These are phyloP conservation scores for Fonsecaea nubica DNA, from an alignment of 2,329 filamentous ascomycete species.

Conservation along the genomic window DNA sequence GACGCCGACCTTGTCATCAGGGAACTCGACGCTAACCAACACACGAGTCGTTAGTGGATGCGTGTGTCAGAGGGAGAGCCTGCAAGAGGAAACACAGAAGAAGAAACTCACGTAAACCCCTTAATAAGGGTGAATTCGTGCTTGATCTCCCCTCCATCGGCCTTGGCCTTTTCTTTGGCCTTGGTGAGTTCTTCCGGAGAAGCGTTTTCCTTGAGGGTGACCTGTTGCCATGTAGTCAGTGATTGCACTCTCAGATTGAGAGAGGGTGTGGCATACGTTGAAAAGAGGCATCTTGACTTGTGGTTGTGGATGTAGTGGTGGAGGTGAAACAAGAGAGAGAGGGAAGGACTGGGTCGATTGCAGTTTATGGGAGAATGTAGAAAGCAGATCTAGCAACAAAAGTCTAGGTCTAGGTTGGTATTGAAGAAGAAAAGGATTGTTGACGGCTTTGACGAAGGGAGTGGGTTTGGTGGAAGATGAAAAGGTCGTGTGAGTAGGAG, in stretches of 20 bases:
- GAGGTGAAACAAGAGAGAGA: constrained; percentile 8
- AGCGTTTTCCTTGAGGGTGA: constrained; percentile 78
- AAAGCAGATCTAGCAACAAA: background rate
- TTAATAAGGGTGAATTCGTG: constrained; percentile 88
- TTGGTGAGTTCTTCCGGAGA: constrained; percentile 69
- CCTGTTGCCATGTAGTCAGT: constrained; percentile 55
- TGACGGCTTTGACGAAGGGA: background rate
- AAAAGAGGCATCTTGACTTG: constrained; percentile 47
- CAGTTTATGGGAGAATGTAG: background rate
- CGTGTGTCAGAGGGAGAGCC: background rate
- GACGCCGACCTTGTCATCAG: constrained; percentile 68
- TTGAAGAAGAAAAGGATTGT: background rate
- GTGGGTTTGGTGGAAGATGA: background rate
- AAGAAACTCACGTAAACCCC: constrained; percentile 79
- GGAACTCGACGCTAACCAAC: constrained; percentile 70
- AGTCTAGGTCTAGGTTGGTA: background rate
- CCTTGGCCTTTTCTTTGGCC: constrained; percentile 75
- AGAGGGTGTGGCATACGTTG: constrained; percentile 44
- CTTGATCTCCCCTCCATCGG: constrained; percentile 81
- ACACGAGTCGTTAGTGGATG: constrained; percentile 5
- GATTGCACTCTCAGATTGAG: constrained; percentile 9
- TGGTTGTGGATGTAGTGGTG: background rate
- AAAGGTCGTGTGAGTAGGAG: constrained; percentile 9
- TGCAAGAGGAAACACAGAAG: constrained; percentile 5
- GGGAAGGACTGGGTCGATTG: background rate